These are phyloP conservation scores for Trichoderma arundinaceum DNA, from an alignment of 2,329 filamentous ascomycete species.

Conservation along the genomic window DNA sequence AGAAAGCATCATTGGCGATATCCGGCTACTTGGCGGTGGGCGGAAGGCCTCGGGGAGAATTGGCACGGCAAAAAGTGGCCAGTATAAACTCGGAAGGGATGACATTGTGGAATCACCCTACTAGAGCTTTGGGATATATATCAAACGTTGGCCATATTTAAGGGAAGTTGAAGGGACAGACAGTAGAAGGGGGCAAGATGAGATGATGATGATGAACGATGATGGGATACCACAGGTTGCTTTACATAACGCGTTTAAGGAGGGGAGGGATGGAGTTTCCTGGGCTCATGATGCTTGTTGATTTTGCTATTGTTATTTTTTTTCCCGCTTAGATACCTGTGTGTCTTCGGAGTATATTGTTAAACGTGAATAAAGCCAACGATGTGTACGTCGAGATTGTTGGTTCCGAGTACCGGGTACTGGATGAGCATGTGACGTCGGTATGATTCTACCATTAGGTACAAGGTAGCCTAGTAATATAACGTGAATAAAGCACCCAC, in stretches of 20 bases:
- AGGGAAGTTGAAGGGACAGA: background rate
- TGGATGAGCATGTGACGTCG: background rate
- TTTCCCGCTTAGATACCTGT: slow-evolving; percentile 25
- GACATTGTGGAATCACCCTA: slow-evolving; percentile 80
- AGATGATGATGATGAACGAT: slow-evolving; percentile 4
- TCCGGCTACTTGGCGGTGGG: slow-evolving; percentile 54
- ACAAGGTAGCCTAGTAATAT: background rate
- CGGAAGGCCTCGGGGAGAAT: slow-evolving; percentile 59
- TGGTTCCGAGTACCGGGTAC: too few relatives aligned
- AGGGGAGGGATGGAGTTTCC: slow-evolving; percentile 22
- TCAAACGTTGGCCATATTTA: slow-evolving; percentile 4
- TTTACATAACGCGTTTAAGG: slow-evolving; percentile 5
- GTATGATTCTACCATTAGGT: background rate
- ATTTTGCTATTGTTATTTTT: slow-evolving; percentile 1
- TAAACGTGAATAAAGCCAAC: background rate
- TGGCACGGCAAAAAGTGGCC: slow-evolving; percentile 59
- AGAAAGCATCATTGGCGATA: slow-evolving; percentile 82
- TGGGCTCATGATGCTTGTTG: slow-evolving; percentile 17
- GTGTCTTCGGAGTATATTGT: slow-evolving; percentile 10
- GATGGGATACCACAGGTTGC: slow-evolving; percentile 29
- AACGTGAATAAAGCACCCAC: background rate
- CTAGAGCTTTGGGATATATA: slow-evolving; percentile 41
- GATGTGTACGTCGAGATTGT: background rate
- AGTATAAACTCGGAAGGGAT: slow-evolving; percentile 77
- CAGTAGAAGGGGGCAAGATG: background rate